Evolutionary conservation across 2,329 filamentous ascomycete species (phyloP).

Genomic region (Westerdykella sp.): DNA sequence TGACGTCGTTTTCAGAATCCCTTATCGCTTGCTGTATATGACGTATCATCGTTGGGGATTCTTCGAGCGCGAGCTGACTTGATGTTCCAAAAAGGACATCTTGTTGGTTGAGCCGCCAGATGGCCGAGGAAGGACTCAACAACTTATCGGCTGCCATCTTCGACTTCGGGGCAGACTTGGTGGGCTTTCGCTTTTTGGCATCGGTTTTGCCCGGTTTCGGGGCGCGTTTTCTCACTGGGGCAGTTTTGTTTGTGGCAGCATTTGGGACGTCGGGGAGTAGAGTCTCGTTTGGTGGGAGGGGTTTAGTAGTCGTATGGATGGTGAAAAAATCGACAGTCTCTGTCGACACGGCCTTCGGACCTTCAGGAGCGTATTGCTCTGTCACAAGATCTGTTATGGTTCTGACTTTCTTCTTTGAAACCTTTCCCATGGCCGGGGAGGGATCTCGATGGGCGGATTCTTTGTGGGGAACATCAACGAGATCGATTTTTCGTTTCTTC

Average conservation of each 20-base stretch:
- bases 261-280: neutral
- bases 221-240: constrained; percentile 17
- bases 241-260: constrained; percentile 8
- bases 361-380: constrained; percentile 24
- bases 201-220: constrained; percentile 16
- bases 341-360: constrained; percentile 1
- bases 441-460: constrained; percentile 15
- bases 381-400: constrained; percentile 37
- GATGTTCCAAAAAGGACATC: constrained; percentile 38
- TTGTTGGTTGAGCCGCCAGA: constrained; percentile 23
- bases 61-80: constrained; percentile 35
- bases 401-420: constrained; percentile 34
- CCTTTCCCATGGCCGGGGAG: constrained; percentile 29
- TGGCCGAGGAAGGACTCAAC: constrained; percentile 31
- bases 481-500: constrained; percentile 29
- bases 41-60: constrained; percentile 33
- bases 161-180: constrained; percentile 21
- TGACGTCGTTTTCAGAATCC: constrained; percentile 27
- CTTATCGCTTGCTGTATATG: constrained; percentile 31
- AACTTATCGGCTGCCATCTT: constrained; percentile 31
- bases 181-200: neutral
- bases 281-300: constrained; percentile 23
- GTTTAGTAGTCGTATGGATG: constrained; percentile 12
- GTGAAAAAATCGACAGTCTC: constrained; percentile 20
- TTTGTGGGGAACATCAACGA: constrained; percentile 24